Evolutionary conservation across 176 grass and related monocot species (phyloP), one percentile per base, ranked within the genome.

Genomic region (Eleusine coracana): DNA sequence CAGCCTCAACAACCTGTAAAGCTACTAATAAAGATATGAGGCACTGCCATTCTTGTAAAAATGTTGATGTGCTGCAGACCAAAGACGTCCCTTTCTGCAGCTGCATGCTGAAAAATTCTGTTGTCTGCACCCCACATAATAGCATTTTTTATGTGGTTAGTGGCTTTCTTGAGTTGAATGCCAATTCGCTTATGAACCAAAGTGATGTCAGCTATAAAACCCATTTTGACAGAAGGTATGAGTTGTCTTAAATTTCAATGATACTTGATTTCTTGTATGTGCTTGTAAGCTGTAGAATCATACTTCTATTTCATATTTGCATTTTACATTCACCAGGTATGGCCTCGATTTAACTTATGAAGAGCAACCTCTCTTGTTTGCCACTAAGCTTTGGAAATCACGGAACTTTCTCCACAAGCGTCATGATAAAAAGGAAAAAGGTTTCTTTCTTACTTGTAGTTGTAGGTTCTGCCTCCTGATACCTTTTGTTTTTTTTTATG

Each of bases 71-170:
- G 37, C 23, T 97, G 71, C 87, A 88, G 79, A 97, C 91, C 74
- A 90, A 78, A 91, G 82, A 82, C 82, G 91, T 84, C 59, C 54
- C 66, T 54, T 10, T 86, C 1, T 94, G 85, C 67, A 74, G 3
- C 18, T 91, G 89, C 50, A 84, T 86, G 85, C 75, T 97, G 75
- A 16, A 79, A 80, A 86, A 88, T 70, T 92, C 85, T 61, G 41
- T 97, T 65, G 87, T 97, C 12, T 79, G 82, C 69, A 92, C 89
- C 28, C 88, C 91, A 67, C 94, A 97, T 73, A 93, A 80, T 86
- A 65, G 20, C 49, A 15, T 6, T n/a, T 51, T 92, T 55, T 97
- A 94, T 83, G 79, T 18, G 64, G 79, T 92, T 86, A 87, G 51
- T 59, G 94, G 82, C 20, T 72, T 93, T 61, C 85, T 91, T 34